Base-by-base conservation (phyloP, 176 grass and related monocot genomes). In the Chrysopogon serrulatus region DNA sequence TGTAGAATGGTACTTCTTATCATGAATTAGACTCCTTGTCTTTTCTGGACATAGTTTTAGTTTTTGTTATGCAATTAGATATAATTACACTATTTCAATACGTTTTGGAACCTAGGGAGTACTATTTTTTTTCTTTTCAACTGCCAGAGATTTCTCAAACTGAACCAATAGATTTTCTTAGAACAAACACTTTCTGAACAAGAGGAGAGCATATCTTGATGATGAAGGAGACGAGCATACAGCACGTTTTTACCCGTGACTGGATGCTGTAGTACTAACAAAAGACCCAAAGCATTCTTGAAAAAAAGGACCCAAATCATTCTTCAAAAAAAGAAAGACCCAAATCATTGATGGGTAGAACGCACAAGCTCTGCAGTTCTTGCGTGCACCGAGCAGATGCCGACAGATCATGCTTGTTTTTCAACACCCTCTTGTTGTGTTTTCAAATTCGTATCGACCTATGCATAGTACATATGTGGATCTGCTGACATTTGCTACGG, bases 271-370 rank as follows among this genome's bases (percentile, higher is more conserved):
- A 69, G 1, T 32, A 36, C 18, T 74, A 68, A 80, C 69, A 80
- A 89, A 89, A 80, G 61, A 85, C 47, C 45, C n/a, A 60, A 34
- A 68, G 33, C 42, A 73, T 65, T 73, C 48, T 51, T 51, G 0
- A 51, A 51, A 51, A 49, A 48, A 18, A n/a, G n/a, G 61, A 85
- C 47, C 45, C n/a, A 60, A 34, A 68, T 41, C 42, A 73, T 65
- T 73, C 48, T 51, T 51, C 0, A 51, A 51, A 51, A 49, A 48
- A 18, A n/a, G n/a, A n/a, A n/a, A n/a, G n/a, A n/a, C n/a, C n/a
- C 18, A 51, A 51, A 67, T 51, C 42, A 66, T 57, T 67, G 36
- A 16, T 79, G 75, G 34, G 15, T 73, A 47, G 81, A 21, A 10
- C 43, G 32, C 82, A 45, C 63, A 18, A 15, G 31, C 11, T 8